Base-by-base conservation (phyloP, 164 flowering plant species). In the Kingdonia uniflora region DNA sequence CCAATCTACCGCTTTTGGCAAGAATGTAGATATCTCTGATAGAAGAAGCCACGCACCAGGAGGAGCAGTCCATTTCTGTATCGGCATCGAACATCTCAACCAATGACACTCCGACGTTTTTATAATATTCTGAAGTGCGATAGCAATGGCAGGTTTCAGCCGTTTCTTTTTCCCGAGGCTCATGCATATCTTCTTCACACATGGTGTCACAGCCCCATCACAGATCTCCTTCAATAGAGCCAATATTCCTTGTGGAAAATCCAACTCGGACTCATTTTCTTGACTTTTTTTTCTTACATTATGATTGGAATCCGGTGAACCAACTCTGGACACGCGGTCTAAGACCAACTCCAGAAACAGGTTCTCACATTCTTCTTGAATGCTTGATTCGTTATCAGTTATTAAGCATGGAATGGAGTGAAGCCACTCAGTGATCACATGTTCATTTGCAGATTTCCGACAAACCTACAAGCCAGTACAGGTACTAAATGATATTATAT, bases 41-140 rank as follows among this genome's bases (percentile, higher is more conserved):
- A 94, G 80, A 64, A 94, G 87, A 68, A 88, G 65, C 97, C 97
- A 94, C 50, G 96, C 79, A 65, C 99, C 99, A 43, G 80, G 71
- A 52, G 97, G 99, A 39, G 99, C 99, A 45, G 83, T 81, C 99
- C 99, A 94, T 65, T 82, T 81, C 51, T 86, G 81, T 45, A 84
- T 78, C 6, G 87, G 76, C 83, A 60, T 57, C 16, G 80, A 76
- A 37, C 68, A 69, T 56, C 57, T 70, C 58, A 80, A 52, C 99
- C 99, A 89, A 22, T 76, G 56, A 58, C 81, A 68, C 66, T 94
- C 96, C 17, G 97, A 89, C 26, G 80, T 65, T 52, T 24, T 76
- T 54, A 94, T 89, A 42, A 94, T 79, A 54, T 77, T 78, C 56
- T 83, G 92, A 59, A 94, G 92, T 10, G 95, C 72, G 26, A 52